Evolutionary conservation across 2,329 filamentous ascomycete genomes (phyloP), one percentile per base, ranked within the genome.

Genomic region (Nigrospora oryzae): DNA sequence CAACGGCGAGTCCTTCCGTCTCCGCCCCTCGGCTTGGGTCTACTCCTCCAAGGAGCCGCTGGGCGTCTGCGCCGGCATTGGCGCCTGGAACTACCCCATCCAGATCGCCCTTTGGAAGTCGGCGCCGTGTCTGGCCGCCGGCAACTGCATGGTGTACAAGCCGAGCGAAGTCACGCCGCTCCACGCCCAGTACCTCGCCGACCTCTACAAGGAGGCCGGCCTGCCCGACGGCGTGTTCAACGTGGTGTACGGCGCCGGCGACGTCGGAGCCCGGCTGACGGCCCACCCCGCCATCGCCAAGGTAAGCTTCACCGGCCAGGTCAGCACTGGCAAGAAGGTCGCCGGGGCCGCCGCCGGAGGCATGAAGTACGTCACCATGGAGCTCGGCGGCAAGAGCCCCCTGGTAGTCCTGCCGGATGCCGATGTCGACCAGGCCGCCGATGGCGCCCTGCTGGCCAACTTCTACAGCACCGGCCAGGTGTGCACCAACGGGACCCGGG

Each of bases 311-410:
- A 95, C 89, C 0, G 89, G 89, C 15, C 88, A 94, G 61, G 88
- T 94, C 23, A 76, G 79, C 47, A 95, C 89, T 0, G 89, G 89
- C 13, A 78, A 79, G 65, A 91, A 88, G 61, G 89, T 95, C 11
- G 88, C 89, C 11, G 78, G 77, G 37, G 71, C 82, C 33, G 89
- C 89, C 3, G 83, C 85, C 1, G 79, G 78, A 31, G 79, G 78
- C 54, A 89, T 94, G 84, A 94, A 94, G 67, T 89, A 89, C 59
- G 83, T 93, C 40, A 95, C 89, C 16, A 90, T 94, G 85, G 89
- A 95, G 66, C 75, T 95, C 0, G 89, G 89, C 44, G 89, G 89
- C 41, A 95, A 95, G 68, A 89, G 83, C 48, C 86, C 89, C 1
- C 71, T 89, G 36, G 71, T 95, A 42, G 74, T 95, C 39, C 78